Conservation (phyloP, 495 filamentous ascomycete genomes). For the Aspergillus wentii region DNA sequence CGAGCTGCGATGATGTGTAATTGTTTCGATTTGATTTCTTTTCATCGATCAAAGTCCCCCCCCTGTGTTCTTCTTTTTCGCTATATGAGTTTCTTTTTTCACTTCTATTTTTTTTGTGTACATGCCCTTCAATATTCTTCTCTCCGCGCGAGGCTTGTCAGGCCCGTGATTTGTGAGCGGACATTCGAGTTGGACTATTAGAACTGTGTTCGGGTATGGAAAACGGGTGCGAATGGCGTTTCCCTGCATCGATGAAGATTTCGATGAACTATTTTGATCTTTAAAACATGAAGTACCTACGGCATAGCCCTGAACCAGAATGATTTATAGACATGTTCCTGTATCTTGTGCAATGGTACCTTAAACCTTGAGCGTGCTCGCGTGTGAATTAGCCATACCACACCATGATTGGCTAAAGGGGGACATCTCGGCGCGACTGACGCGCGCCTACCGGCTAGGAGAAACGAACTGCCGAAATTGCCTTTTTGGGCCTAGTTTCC, state of each 20-base stretch:
- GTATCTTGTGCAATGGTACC: neutral
- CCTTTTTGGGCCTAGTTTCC: slow-evolving; percentile 34
- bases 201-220: slow-evolving; percentile 46
- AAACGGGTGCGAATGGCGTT: slow-evolving; percentile 49
- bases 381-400: too few relatives aligned
- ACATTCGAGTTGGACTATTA: slow-evolving; percentile 41
- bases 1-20: slow-evolving; percentile 30
- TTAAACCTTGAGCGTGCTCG: too few relatives aligned
- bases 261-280: slow-evolving; percentile 33
- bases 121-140: slow-evolving; percentile 43
- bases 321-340: slow-evolving; percentile 1
- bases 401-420: slow-evolving; percentile 8
- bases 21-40: slow-evolving; percentile 11
- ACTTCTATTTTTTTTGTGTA: slow-evolving; percentile 36
- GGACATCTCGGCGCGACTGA: too few relatives aligned
- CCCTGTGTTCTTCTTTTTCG: slow-evolving; percentile 16
- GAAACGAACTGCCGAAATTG: slow-evolving; percentile 23
- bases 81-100: slow-evolving; percentile 13
- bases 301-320: slow-evolving; percentile 14
- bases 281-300: slow-evolving; percentile 22
- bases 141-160: slow-evolving; percentile 20
- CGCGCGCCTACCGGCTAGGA: slow-evolving; percentile 21
- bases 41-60: slow-evolving; percentile 10
- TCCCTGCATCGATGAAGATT: slow-evolving; percentile 32
- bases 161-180: slow-evolving; percentile 25